These are phyloP conservation scores for Suillus paluster DNA, from an alignment of 768 basidiomycete genomes.

Conservation along the genomic window DNA sequence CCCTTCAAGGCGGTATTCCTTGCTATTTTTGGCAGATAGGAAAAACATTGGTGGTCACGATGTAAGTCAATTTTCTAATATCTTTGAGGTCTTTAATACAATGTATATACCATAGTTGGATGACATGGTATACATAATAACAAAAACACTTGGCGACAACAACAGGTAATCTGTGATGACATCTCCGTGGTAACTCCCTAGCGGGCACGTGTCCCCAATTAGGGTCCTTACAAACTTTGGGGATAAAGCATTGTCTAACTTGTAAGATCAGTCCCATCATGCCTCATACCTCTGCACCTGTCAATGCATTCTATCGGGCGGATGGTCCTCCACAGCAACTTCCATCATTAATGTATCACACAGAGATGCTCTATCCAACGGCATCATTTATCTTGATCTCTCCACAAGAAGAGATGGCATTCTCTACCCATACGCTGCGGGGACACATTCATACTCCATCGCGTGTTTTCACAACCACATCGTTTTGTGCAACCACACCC, in stretches of 20 bases:
- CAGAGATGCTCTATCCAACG: no score
- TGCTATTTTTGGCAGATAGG: neutral
- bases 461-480: no score
- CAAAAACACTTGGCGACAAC: no score
- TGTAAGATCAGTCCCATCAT: neutral
- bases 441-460: neutral
- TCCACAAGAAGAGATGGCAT: neutral
- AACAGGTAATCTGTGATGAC: no score
- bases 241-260: neutral
- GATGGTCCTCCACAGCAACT: no score
- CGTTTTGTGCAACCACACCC: neutral
- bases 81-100: no score
- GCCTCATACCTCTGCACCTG: neutral
- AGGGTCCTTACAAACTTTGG: neutral
- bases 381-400: no score
- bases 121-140: no score
- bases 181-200: neutral
- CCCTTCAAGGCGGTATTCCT: conserved; percentile 6
- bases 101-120: no score
- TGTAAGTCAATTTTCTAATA: no score
- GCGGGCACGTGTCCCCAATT: neutral
- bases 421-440: neutral
- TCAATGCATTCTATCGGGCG: neutral
- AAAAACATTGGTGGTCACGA: neutral
- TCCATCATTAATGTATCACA: no score